A percentile compares a stretch with the other conserved stretches of the same genome.
Conservation (phyloP, 2,329 filamentous ascomycete species). For the Colletotrichum paranaense region DNA sequence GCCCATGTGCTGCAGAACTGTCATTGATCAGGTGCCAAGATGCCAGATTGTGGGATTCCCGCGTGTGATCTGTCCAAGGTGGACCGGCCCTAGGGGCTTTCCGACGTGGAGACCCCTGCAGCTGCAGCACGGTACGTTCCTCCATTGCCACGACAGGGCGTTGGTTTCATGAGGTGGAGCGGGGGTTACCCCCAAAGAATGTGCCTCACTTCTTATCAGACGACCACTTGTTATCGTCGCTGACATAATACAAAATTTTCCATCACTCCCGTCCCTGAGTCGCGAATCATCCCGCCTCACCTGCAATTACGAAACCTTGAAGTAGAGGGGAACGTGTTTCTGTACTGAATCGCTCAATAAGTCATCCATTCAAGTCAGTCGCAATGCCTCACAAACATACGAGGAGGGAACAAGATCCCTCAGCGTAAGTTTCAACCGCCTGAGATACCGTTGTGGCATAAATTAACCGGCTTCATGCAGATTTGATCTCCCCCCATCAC, state of each 20-base stretch:
- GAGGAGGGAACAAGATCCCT: slow-evolving; percentile 67
- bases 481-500: slow-evolving; percentile 61
- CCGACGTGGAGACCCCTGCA: slow-evolving; percentile 5
- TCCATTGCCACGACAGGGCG: neutral
- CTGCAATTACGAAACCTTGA: neutral
- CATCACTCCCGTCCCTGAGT: neutral
- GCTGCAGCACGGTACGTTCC: neutral
- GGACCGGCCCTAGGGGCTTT: slow-evolving; percentile 18
- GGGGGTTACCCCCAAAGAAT: neutral
- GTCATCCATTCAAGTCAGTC: neutral
- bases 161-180: neutral
- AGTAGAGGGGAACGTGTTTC: neutral
- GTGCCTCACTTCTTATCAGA: slow-evolving; percentile 10
- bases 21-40: slow-evolving; percentile 33
- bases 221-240: neutral
- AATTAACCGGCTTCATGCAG: slow-evolving; percentile 44
- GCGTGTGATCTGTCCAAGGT: slow-evolving; percentile 25
- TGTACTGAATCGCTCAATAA: neutral
- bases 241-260: slow-evolving; percentile 29
- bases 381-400: slow-evolving; percentile 91
- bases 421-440: slow-evolving; percentile 55
- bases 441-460: neutral
- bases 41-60: slow-evolving; percentile 30
- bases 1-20: slow-evolving; percentile 17
- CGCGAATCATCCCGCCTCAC: neutral